Evolutionary conservation across 805 yeast species (phyloP), one percentile per base, ranked within the genome.

Genomic region (Hanseniaspora thailandica): DNA sequence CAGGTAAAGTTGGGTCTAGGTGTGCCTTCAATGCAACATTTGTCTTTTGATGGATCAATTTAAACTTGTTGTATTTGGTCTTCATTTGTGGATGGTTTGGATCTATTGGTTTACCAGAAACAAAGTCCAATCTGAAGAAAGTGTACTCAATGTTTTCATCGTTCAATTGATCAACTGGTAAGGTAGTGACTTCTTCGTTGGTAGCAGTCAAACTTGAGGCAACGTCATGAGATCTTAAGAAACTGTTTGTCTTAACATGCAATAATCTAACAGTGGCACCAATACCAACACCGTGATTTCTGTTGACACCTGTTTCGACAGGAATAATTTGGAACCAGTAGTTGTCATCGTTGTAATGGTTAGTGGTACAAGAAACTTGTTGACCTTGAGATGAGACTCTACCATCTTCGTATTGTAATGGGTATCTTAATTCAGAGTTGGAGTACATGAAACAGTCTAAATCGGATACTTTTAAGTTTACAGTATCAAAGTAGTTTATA

Each of bases 1-100:
- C 97, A 19, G 99, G 98, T 55, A 93, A 77, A 41, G 78, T 65
- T 55, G 76, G 81, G 62, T 86, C 95, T 61, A 82, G 76, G 62
- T 86, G 95, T 5, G 96, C 84, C 94, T 96, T 89, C 78, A 93
- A 76, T 19, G 96, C 90, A 44, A 94, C 97, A 47, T 84, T 78
- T 1, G 96, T 86, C 53, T 84, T 88, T 23, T 80, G 82, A 65
- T 93, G 97, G 56, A 88, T 70, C 23, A 93, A 62, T 61, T 81
- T 82, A 63, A 93, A 69, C 10, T 76, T 69, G 4, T 86, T 76
- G 5, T 81, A 83, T 64, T 82, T 81, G 3, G 96, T 81, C 67
- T 81, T 82, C 47, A 52, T 46, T 33, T 47, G 51, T 13, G 45
- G 51, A 25, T 25, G 34, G 55, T 72, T 76, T 51, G 76, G 55